Conservation (phyloP, 2,329 filamentous ascomycete species). For the Cercospora berteroae region DNA sequence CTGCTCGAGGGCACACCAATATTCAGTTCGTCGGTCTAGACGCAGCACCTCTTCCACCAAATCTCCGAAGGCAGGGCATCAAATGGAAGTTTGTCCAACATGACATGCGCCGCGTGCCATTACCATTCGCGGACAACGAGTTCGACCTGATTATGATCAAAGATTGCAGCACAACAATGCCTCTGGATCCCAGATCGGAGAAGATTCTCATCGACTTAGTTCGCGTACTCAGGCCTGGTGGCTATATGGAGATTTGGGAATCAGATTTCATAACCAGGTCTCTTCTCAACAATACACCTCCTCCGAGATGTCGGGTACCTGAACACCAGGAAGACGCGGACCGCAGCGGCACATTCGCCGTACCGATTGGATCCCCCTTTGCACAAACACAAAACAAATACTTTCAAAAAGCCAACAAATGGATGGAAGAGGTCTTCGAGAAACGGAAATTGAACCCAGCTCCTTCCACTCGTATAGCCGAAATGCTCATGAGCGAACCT, state of each 20-base stretch:
- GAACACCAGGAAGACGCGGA: slow-evolving; percentile 64
- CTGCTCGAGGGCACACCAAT: slow-evolving; percentile 62
- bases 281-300: slow-evolving; percentile 72
- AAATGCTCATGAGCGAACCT: slow-evolving; percentile 77
- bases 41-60: slow-evolving; percentile 68
- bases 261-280: slow-evolving; percentile 81
- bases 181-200: slow-evolving; percentile 55
- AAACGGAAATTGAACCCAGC: slow-evolving; percentile 66
- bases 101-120: slow-evolving; percentile 70
- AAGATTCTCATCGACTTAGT: slow-evolving; percentile 69
- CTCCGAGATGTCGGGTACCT: slow-evolving; percentile 55
- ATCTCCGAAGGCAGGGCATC: slow-evolving; percentile 68
- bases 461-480: slow-evolving; percentile 73
- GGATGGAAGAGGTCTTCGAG: slow-evolving; percentile 75
- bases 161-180: slow-evolving; percentile 70
- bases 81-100: slow-evolving; percentile 88
- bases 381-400: slow-evolving; percentile 77
- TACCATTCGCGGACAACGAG: slow-evolving; percentile 74
- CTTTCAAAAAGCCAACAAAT: slow-evolving; percentile 77
- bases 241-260: slow-evolving; percentile 85
- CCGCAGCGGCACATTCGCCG: slow-evolving; percentile 74
- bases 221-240: slow-evolving; percentile 73
- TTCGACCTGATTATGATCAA: slow-evolving; percentile 91
- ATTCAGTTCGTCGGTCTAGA: slow-evolving; percentile 82
- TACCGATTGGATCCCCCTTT: slow-evolving; percentile 79